Evolutionary conservation across 2,329 filamentous ascomycete genomes (phyloP).

Genomic region (Emericellopsis cladophorae): DNA sequence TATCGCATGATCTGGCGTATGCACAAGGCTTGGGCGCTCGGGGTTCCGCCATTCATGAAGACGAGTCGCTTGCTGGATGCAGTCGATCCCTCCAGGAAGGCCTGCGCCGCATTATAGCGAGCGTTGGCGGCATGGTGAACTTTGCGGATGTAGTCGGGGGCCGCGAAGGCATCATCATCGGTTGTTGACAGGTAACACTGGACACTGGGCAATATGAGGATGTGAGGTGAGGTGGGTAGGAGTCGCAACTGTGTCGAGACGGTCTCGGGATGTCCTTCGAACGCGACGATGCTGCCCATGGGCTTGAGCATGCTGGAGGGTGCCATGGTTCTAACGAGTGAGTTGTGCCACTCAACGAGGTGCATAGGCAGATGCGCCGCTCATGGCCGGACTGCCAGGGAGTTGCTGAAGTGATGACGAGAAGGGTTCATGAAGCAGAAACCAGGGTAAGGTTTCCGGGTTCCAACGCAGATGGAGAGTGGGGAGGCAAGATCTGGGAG

Average conservation of each 20-base stretch:
- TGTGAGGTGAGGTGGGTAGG: conserved; percentile 43
- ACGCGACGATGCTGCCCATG: conserved; percentile 41
- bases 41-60: conserved; percentile 47
- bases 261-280: conserved; percentile 43
- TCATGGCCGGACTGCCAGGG: no score
- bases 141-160: conserved; percentile 26
- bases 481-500: no score
- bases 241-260: conserved; percentile 47
- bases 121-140: conserved; percentile 36
- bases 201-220: conserved; percentile 42
- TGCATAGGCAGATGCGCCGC: no score
- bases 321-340: no score
- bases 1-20: conserved; percentile 40
- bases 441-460: no score
- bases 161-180: conserved; percentile 14
- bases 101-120: conserved; percentile 32
- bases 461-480: no score
- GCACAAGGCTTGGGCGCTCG: conserved; percentile 39
- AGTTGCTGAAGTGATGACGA: no score
- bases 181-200: conserved; percentile 28
- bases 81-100: conserved; percentile 36
- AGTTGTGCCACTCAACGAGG: no score
- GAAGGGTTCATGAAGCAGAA: no score
- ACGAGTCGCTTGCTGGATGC: conserved; percentile 38
- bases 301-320: conserved; percentile 1